phyloP scores from a whole-genome alignment of 306 rosid genomes.

The Parietaria judaica region DNA sequence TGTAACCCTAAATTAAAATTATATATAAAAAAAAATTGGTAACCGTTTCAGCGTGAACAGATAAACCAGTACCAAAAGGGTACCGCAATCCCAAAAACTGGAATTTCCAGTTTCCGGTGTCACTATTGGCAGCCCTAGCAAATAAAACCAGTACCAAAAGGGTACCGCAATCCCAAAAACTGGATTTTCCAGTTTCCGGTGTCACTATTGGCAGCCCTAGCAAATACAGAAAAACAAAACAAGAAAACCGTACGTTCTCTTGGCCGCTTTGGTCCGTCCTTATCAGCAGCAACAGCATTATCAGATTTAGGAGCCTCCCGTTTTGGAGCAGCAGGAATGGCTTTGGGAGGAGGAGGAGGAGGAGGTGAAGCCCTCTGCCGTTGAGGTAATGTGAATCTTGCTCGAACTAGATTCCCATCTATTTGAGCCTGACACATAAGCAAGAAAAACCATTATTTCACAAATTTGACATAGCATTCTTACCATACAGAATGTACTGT shows the following conservation, averaged over 20 bases:
- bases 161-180: too few relatives aligned
- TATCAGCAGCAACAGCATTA: conserved; percentile 47
- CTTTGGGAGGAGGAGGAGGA: conserved; percentile 28
- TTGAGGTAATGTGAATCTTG: conserved; percentile 84
- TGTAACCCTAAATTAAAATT: too few relatives aligned
- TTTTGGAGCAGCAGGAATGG: conserved; percentile 53
- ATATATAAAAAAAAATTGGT: too few relatives aligned
- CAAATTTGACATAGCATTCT: conserved; percentile 7
- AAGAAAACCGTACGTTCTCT: conserved; percentile 54
- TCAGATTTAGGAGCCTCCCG: conserved; percentile 75
- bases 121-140: too few relatives aligned
- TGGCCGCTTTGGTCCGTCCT: conserved; percentile 69
- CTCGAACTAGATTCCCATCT: conserved; percentile 83
- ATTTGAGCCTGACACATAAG: conserved; percentile 69
- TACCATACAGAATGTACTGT: conserved; percentile 8
- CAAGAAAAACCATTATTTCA: conserved; percentile 16
- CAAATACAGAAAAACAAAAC: background rate
- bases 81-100: too few relatives aligned
- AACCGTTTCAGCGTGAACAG: too few relatives aligned
- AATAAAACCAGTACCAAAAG: too few relatives aligned
- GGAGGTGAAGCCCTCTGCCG: conserved; percentile 73
- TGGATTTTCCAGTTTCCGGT: too few relatives aligned
- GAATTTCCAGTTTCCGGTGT: too few relatives aligned
- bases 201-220: too few relatives aligned
- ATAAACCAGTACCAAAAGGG: too few relatives aligned